Percentiles rank a stretch among this genome's conserved stretches.
These are phyloP conservation scores for Scalesia atractyloides DNA, from an alignment of 129 eudicot species.

Conservation along the genomic window DNA sequence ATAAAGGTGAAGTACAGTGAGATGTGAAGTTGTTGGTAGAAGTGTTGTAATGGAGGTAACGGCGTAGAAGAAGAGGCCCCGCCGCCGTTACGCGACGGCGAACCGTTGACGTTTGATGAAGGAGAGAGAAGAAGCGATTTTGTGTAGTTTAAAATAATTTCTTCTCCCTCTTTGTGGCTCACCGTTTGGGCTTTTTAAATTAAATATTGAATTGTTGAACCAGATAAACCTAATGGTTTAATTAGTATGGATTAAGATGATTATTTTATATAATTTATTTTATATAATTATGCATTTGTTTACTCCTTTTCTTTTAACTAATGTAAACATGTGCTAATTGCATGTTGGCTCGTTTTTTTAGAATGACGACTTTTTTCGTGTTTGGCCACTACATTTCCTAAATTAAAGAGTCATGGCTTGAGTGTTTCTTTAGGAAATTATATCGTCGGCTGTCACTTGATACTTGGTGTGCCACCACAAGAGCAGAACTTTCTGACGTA, in stretches of 20 bases:
- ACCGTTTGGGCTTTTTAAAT: neutral
- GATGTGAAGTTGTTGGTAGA: slow-evolving; percentile 1
- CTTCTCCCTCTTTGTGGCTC: slow-evolving; percentile 20
- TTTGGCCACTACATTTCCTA: no score
- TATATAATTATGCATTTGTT: no score
- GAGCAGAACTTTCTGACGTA: no score
- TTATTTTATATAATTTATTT: no score
- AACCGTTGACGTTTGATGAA: slow-evolving; percentile 66
- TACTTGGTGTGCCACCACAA: no score
- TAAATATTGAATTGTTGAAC: slow-evolving; percentile 17
- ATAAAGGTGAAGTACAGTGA: neutral
- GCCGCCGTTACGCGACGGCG: slow-evolving; percentile 64
- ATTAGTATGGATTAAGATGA: neutral
- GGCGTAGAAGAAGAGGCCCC: slow-evolving; percentile 16
- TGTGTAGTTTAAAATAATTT: slow-evolving; percentile 34
- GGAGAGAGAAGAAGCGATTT: slow-evolving; percentile 35
- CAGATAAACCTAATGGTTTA: slow-evolving; percentile 16
- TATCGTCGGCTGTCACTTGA: no score
- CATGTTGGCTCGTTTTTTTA: no score
- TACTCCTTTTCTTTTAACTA: no score
- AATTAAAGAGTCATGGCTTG: no score
- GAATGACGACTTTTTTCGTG: no score
- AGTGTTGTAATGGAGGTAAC: neutral
- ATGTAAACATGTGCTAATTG: no score
- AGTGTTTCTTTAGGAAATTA: no score